Base-by-base conservation (phyloP, 768 basidiomycete genomes). In the Agrocybe pediades region DNA sequence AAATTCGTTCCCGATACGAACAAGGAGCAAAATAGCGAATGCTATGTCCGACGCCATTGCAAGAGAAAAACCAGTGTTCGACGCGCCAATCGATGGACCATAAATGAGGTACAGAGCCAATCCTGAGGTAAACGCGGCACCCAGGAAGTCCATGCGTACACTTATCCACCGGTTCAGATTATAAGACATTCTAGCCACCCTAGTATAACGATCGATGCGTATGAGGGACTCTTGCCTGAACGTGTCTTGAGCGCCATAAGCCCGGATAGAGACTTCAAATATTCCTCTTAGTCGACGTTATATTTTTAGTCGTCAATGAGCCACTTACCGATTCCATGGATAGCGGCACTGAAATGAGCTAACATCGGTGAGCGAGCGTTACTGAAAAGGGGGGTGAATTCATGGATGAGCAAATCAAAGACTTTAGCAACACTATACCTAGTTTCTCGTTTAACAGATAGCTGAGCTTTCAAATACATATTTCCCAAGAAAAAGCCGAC, bases 41-140 rank as follows among this genome's bases (percentile, higher is more conserved):
- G 79, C 81, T 65, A 88, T 87, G 2, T 71, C 75, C 39, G 84
- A 66, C 21, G 85, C 80, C 65, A 86, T 81, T 42, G 73, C 78
- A 15, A 87, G 66, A 16, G 78, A 75, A 60, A 88, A 78, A 4
- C 84, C 79, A 9, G 70, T 72, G 24, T 73, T 73, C 1, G 72
- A 64, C 17, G 79, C 77, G 27, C 72, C 60, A 8, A 73, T 71
- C 0, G 69, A 71, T 70, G 65, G 62, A 20, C 66, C 66, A 58
- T 82, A 81, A 1, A 78, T 71, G 41, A 88, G 70, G 62, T 84
- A 85, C 3, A 74, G 65, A 15, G 82, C 85, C 1, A 88, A 69
- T 3, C 69, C 67, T 2, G 79, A 67, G 0, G 81, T 72, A 63
- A 89, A 88, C 13, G 81, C 19, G 1, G 73, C 76, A 0, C 83